Evolutionary conservation across 306 rosid genomes (phyloP), one percentile per base, ranked within the genome.

Genomic region (Cotoneaster glaucophyllus): DNA sequence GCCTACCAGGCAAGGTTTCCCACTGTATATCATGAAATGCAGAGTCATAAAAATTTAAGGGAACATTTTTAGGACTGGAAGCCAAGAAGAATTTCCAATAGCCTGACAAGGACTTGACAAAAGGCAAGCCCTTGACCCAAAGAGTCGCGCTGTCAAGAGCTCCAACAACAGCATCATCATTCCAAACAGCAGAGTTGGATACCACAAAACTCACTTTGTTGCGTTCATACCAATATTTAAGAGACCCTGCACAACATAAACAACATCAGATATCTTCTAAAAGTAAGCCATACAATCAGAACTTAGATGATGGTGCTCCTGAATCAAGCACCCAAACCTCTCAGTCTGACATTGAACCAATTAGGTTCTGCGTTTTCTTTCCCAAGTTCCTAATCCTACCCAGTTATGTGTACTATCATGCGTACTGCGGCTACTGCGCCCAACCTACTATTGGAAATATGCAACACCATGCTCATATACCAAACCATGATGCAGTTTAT

Each of bases 41-140:
- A 52, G 25, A 82, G 12, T 74, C 90, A 85, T 84, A 77, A 77
- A 95, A 95, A 18, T 89, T 85, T 68, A 61, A 24, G 39, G 98
- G 98, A 50, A 87, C 89, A 74, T 77, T 81, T 15, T 68, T 54
- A n/a, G 99, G 99, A 83, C n/a, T 79, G 61, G 86, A 37, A 59
- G 99, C 97, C 77, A 90, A 71, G 78, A 68, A 88, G 82, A 95
- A 95, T 73, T 86, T 95, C 99, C 99, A 95, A 80, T 82, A 78
- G 22, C 99, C 99, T 69, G 97, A 95, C 77, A 95, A 74, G 52
- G 99, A 90, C 87, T 85, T 88, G 22, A 95, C 87, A 74, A 86
- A 95, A 69, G 97, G 97, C 82, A 87, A 88, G 72, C 74, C 91
- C 77, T 85, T 88, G 74, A 85, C 96, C 99, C 96, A 95, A 80